A percentile compares a stretch with the other conserved stretches of the same genome.
These are phyloP conservation scores for Trichoderma gracile DNA, from an alignment of 2,329 filamentous ascomycete species.

Conservation along the genomic window DNA sequence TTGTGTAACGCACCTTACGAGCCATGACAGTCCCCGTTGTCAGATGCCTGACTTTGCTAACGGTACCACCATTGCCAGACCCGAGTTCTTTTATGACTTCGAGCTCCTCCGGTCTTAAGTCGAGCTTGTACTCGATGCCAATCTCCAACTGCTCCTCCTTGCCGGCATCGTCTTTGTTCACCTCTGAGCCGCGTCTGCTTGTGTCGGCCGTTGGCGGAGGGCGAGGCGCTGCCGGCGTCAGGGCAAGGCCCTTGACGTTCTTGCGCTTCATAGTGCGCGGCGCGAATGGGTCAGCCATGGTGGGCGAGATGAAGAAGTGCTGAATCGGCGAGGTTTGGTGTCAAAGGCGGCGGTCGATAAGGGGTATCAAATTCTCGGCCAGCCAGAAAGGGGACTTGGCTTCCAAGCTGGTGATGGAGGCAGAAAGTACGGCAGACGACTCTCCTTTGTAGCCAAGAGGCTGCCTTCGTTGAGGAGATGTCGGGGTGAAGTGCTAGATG, in stretches of 20 bases:
- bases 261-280: slow-evolving; percentile 94
- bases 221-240: slow-evolving; percentile 77
- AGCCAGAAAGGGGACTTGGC: slow-evolving; percentile 28
- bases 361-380: slow-evolving; percentile 26
- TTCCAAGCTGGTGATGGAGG: slow-evolving; percentile 27
- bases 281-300: slow-evolving; percentile 64
- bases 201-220: slow-evolving; percentile 70
- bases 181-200: slow-evolving; percentile 61
- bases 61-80: slow-evolving; percentile 93
- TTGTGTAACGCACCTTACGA: slow-evolving; percentile 70
- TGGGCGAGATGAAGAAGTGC: slow-evolving; percentile 29
- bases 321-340: background rate
- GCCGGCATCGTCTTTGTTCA: slow-evolving; percentile 59
- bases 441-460: background rate
- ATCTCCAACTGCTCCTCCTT: slow-evolving; percentile 76
- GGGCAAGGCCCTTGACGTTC: slow-evolving; percentile 93
- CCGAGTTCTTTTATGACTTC: slow-evolving; percentile 93
- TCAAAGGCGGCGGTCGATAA: slow-evolving; percentile 5
- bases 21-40: slow-evolving; percentile 97
- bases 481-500: background rate
- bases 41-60: slow-evolving; percentile 95
- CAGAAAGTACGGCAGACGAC: slow-evolving; percentile 7
- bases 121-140: slow-evolving; percentile 93
- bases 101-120: slow-evolving; percentile 87
- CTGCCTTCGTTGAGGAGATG: background rate